Conservation (phyloP, 176 grass and related monocot genomes). For the Oryza nivara region DNA sequence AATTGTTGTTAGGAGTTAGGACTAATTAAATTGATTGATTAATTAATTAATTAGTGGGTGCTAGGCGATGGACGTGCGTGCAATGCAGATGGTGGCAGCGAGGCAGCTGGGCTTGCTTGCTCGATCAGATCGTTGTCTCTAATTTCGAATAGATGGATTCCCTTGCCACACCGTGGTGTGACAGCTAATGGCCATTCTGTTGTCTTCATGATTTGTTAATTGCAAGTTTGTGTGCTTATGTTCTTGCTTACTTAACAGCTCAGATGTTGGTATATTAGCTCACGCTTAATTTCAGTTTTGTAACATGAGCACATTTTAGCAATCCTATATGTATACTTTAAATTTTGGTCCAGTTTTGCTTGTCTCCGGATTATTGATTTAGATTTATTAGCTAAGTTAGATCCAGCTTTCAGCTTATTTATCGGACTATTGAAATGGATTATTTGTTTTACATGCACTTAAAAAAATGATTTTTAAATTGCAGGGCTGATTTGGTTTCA, state of each 20-base stretch:
- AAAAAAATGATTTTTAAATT: too few relatives aligned
- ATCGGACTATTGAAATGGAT: too few relatives aligned
- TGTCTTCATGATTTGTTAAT: not conserved
- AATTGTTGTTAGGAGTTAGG: not conserved
- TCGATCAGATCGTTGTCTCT: constrained; percentile 17
- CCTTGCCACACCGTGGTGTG: not conserved
- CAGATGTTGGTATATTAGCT: not conserved
- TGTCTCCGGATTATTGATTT: too few relatives aligned
- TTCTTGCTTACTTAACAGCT: not conserved
- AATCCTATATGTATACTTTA: too few relatives aligned
- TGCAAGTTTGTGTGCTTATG: not conserved
- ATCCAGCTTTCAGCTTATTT: too few relatives aligned
- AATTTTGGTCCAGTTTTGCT: not conserved
- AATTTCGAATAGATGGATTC: constrained; percentile 38
- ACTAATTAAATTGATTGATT: not conserved
- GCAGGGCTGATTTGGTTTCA: too few relatives aligned
- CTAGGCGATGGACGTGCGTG: not conserved
- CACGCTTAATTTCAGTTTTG: not conserved
- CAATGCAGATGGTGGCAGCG: constrained; percentile 26
- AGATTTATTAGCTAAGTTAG: too few relatives aligned
- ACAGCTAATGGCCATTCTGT: constrained; percentile 15
- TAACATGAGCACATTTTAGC: not conserved
- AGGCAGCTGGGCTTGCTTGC: not conserved
- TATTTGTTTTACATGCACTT: too few relatives aligned
- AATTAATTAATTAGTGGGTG: not conserved